Evolutionary conservation across 2,329 filamentous ascomycete genomes (phyloP), one percentile per base, ranked within the genome.

Genomic region (Cordyceps javanica): DNA sequence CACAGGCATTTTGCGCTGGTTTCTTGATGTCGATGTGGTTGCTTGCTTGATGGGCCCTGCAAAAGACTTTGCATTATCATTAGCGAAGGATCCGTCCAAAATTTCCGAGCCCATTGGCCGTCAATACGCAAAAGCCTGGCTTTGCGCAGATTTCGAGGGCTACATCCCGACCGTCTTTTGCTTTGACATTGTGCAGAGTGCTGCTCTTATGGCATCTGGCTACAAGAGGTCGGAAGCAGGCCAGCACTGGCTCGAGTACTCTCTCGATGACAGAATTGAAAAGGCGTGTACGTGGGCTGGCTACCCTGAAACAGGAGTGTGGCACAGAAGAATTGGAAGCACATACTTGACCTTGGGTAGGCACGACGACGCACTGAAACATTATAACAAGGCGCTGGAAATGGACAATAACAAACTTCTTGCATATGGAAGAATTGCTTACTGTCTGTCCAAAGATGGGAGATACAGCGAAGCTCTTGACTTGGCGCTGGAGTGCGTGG

Each of bases 141-240:
- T 76, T 0, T 68, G 69, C 0, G 62, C 64, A 4, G 64, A 67
- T 4, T 75, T 69, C 28, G 62, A 66, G 26, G 65, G 64, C 34
- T 75, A 75, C 36, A 64, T 75, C 6, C 72, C 73, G 5, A 74
- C 73, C 0, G 61, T 72, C 0, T 73, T 75, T 57, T 76, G 73
- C 60, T 75, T 76, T 60, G 72, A 74, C 56, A 74, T 76, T 38
- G 73, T 76, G 4, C 73, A 76, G 57, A 71, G 68, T 42, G 66
- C 75, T 30, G 71, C 73, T 5, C 71, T 71, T 3, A 70, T 75
- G 64, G 67, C 75, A 14, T 67, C 68, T 1, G 74, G 72, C 2
- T 64, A 68, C 55, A 71, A 69, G 0, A 75, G 71, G 70, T 68
- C 68, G 0, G 69, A 73, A 39, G 69, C 69, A 5, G 68, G 69